Base-by-base conservation (phyloP, 78 protist genomes). In the Dictyostelium firmibasis region DNA sequence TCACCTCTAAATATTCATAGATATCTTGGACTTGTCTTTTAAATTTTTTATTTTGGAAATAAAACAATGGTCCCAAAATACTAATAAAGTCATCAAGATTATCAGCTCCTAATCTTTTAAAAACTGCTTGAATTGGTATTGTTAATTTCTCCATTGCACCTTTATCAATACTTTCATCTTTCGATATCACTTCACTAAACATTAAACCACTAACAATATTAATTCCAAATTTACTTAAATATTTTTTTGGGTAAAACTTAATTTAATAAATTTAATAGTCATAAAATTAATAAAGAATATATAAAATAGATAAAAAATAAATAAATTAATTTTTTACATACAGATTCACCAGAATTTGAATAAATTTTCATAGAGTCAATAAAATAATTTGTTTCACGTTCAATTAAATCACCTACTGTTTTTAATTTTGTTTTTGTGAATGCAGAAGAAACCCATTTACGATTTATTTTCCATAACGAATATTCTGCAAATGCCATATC, bases 401-500 rank as follows among this genome's bases (percentile, higher is more conserved):
- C 82, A 36, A 33, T 75, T 74, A 36, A 77, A 20, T 18, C 57
- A 47, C n/a, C 33, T 35, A 38, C 6, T 2, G 20, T 35, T 84
- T 35, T 38, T 33, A 85, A 47, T 75, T 85, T 85, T 16, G 92
- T 85, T 13, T 85, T 85, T 27, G 92, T 85, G 41, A 85, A 85
- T 14, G 92, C 29, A 2, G 57, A 43, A 14, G 92, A 70, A 3
- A 85, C 92, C 83, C 50, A 75, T 9, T 47, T 29, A 23, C 92
- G 13, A 74, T 33, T 50, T n/a, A n/a, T 4, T 20, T 85, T 47
- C 82, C 84, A 85, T 33, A 20, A 9, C 0, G n/a, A 67, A 74
- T 85, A 47, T n/a, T 60, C 35, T 0, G 43, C 74, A 14, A 25
- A 29, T 0, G 47, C 69, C 25, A 85, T n/a, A 33, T 70, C 57